Evolutionary conservation across 768 basidiomycete species (phyloP).

Genomic region (Boletus eberwhitei): DNA sequence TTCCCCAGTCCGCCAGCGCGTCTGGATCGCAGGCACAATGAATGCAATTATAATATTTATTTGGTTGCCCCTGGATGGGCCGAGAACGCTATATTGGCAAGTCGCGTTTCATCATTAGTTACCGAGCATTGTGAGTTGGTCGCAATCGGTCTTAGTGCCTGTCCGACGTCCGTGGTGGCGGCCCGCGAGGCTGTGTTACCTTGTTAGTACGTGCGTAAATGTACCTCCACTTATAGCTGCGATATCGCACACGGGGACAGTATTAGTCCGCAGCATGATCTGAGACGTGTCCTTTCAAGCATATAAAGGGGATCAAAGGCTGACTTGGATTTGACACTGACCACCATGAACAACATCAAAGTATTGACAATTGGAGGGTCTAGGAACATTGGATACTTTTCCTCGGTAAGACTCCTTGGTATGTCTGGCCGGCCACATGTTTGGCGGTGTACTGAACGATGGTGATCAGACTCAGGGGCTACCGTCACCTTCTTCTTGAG

Average conservation of each 20-base stretch:
- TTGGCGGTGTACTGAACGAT: neutral
- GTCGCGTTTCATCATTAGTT: neutral
- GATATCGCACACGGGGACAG: no score
- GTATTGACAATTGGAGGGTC: slow-evolving; percentile 52
- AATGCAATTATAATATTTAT: neutral
- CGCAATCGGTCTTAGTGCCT: neutral
- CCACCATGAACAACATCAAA: slow-evolving; percentile 19
- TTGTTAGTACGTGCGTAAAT: no score
- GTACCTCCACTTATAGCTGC: no score
- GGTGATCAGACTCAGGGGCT: slow-evolving; percentile 48
- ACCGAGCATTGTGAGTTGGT: neutral
- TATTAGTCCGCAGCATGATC: neutral
- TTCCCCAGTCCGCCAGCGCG: slow-evolving; percentile 1
- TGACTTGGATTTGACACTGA: neutral
- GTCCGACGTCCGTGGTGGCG: neutral
- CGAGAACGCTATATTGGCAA: neutral
- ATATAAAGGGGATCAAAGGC: slow-evolving; percentile 1
- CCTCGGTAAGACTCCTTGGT: slow-evolving; percentile 49
- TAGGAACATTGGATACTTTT: slow-evolving; percentile 52
- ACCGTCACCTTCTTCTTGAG: slow-evolving; percentile 66
- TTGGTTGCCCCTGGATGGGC: neutral
- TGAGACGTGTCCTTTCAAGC: neutral
- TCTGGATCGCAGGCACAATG: neutral
- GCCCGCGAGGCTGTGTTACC: neutral
- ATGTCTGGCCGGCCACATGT: slow-evolving; percentile 2